These are phyloP conservation scores for Begonia peltatifolia DNA, from an alignment of 306 rosid species.

Conservation along the genomic window DNA sequence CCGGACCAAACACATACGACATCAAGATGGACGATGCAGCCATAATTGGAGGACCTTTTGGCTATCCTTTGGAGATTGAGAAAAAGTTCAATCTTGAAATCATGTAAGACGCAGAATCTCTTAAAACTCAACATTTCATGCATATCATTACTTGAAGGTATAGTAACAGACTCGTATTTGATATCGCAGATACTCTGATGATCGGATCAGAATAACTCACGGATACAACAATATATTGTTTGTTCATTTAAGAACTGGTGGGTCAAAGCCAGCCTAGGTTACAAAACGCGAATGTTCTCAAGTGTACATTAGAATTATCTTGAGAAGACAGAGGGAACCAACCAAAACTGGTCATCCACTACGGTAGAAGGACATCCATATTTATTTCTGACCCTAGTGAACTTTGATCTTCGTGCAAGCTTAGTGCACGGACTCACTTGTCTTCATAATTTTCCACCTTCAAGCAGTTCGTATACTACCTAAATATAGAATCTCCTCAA, in stretches of 20 bases:
- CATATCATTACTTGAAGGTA: too few relatives aligned
- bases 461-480: too few relatives aligned
- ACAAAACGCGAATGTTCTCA: not conserved
- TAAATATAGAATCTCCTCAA: too few relatives aligned
- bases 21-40: slow-evolving; percentile 84
- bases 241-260: slow-evolving; percentile 37
- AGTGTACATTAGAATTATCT: not conserved
- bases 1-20: slow-evolving; percentile 33
- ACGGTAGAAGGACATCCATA: not conserved
- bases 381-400: not conserved
- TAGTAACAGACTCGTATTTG: too few relatives aligned
- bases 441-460: too few relatives aligned
- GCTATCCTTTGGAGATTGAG: slow-evolving; percentile 54
- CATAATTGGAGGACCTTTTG: slow-evolving; percentile 66
- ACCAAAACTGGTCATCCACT: not conserved
- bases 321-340: not conserved
- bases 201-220: slow-evolving; percentile 52
- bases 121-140: too few relatives aligned
- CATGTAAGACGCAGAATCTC: slow-evolving; percentile 32
- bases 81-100: slow-evolving; percentile 57
- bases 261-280: slow-evolving; percentile 10
- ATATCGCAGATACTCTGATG: slow-evolving; percentile 55
- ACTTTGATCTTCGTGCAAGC: not conserved
- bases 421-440: too few relatives aligned
- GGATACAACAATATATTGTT: slow-evolving; percentile 48